Percentiles rank a stretch among this genome's conserved stretches.
phyloP scores from a whole-genome alignment of 495 filamentous ascomycete genomes.

The Hypoxylon trugodes region DNA sequence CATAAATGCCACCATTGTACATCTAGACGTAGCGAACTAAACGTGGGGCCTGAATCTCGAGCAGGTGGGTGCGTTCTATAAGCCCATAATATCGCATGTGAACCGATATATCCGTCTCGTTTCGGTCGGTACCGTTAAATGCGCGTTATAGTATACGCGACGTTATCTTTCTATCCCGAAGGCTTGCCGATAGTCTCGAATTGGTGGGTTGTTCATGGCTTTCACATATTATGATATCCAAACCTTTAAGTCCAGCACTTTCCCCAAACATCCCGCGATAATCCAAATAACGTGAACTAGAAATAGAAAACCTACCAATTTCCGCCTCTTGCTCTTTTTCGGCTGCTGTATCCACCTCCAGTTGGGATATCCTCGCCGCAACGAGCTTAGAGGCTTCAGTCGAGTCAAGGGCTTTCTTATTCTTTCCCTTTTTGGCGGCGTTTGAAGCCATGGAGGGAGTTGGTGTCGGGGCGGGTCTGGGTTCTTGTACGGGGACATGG shows the following conservation, averaged over 20 bases:
- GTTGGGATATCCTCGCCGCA: conserved; percentile 91
- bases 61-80: conserved; percentile 1
- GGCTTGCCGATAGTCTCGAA: neutral
- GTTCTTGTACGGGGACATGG: conserved; percentile 48
- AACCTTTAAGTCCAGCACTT: neutral
- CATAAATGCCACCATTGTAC: neutral
- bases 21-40: neutral
- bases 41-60: neutral
- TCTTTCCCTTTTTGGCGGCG: conserved; percentile 72
- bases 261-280: neutral
- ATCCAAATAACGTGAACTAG: conserved; percentile 19
- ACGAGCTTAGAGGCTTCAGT: conserved; percentile 89
- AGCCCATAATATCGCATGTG: conserved; percentile 15
- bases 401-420: conserved; percentile 75
- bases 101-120: neutral
- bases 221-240: neutral
- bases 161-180: neutral
- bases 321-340: conserved; percentile 96
- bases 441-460: conserved; percentile 48
- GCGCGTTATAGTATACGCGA: conserved; percentile 6
- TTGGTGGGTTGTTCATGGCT: conserved; percentile 5
- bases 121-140: neutral
- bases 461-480: conserved; percentile 53
- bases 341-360: conserved; percentile 89
- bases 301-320: conserved; percentile 82